Conservation (phyloP, 345 rosid species). For the Gynandropsis gynandra region DNA sequence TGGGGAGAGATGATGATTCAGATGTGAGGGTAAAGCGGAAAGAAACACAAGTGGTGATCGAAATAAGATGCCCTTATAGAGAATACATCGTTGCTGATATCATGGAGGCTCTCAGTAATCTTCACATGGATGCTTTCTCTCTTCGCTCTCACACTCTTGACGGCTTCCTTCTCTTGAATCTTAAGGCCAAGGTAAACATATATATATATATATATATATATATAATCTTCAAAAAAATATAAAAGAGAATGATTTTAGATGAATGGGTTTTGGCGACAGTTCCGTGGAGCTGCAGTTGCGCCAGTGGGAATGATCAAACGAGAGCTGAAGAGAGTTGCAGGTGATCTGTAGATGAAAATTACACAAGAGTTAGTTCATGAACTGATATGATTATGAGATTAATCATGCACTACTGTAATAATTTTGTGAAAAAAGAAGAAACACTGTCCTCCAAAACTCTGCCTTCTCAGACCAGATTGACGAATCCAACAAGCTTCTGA, state of each 20-base stretch:
- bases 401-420: too few species aligned
- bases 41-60: slow-evolving; percentile 47
- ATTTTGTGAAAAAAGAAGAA: too few species aligned
- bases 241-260: background rate
- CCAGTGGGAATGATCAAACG: slow-evolving; percentile 58
- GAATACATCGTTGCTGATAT: slow-evolving; percentile 63
- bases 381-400: too few species aligned
- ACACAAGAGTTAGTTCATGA: too few species aligned
- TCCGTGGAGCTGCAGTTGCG: slow-evolving; percentile 55
- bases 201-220: background rate
- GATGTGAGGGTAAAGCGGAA: slow-evolving; percentile 29
- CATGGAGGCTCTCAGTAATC: slow-evolving; percentile 67
- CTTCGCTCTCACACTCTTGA: slow-evolving; percentile 56
- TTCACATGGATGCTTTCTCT: slow-evolving; percentile 62
- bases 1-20: slow-evolving; percentile 32
- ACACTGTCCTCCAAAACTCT: too few species aligned
- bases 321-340: slow-evolving; percentile 51
- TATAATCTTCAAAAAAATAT: background rate
- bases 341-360: slow-evolving; percentile 29
- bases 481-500: too few species aligned
- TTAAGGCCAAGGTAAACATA: slow-evolving; percentile 60
- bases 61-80: slow-evolving; percentile 60
- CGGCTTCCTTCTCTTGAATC: slow-evolving; percentile 45
- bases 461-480: too few species aligned
- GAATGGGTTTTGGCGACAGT: slow-evolving; percentile 32